Base-by-base conservation (phyloP, 139 green algal genomes). In the Micractinium sp. region DNA sequence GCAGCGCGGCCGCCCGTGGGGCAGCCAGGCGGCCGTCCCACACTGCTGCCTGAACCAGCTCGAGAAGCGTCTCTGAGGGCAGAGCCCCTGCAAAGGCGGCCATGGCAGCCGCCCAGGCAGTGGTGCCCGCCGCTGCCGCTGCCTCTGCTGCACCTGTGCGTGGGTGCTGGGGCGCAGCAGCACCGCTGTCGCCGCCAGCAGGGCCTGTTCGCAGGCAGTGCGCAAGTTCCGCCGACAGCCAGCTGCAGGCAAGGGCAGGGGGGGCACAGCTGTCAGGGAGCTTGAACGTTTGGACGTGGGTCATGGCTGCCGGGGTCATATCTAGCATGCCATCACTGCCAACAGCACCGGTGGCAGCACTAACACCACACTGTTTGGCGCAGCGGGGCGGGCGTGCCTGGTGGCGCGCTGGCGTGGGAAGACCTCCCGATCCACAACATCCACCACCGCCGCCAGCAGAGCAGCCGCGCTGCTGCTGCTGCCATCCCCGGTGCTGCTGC, bases 11-110 rank as follows among this genome's bases (percentile, higher is more conserved):
- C 7, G 60, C 39, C 7, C 77, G 86, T 18, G 29, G 23, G 14
- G 23, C 53, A 2, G 36, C 74, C 85, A 85, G 53, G 29, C 18
- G 15, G 19, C 56, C 85, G 53, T 63, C 41, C 75, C 39, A 29
- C 7, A 36, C 53, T 13, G 77, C 61, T 18, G 35, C 41, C 76
- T 86, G 77, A 29, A 81, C 77, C 38, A 38, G 61, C 38, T 71
- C 18, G 23, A 86, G 31, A 4, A 90, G 29, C 27, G 77, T 12
- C 0, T 86, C 77, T 1, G 22, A 1, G 1, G 77, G 77, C 36
- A 90, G 63, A 3, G 86, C 86, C 13, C 29, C 61, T 3, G 78
- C 86, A 86, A 86, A 85, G 3, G 86, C 77, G 20, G 86, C 77
- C 86, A 90, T 85, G 38, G 86, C 77, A 22, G 76, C 77, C 1